Conservation (phyloP, 345 rosid genomes). For the Populus pruinosa region DNA sequence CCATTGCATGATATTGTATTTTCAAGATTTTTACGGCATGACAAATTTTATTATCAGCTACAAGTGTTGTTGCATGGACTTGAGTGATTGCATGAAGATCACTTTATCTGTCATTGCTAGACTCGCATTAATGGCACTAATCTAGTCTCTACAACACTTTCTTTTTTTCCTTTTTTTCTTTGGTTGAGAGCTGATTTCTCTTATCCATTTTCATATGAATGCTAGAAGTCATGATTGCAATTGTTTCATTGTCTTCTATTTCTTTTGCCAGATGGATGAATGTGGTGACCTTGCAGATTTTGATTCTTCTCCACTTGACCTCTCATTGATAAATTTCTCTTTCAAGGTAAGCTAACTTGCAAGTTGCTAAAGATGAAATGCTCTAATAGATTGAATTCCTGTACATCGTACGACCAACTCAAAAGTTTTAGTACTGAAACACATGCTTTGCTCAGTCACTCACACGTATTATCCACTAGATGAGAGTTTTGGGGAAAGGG, state of each 20-base stretch:
- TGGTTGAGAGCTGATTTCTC: background rate
- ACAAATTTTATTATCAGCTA: no score
- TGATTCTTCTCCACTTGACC: conserved; percentile 49
- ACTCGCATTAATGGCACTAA: background rate
- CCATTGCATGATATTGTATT: no score
- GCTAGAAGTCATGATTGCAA: background rate
- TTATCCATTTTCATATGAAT: background rate
- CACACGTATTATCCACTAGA: background rate
- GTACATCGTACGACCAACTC: background rate
- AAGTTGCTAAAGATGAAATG: background rate
- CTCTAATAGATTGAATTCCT: background rate
- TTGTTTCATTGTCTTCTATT: background rate
- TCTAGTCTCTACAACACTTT: background rate
- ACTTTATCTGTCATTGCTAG: background rate
- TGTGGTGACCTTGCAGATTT: conserved; percentile 58
- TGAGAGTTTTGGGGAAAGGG: background rate
- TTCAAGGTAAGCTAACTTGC: conserved; percentile 53
- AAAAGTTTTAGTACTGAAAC: no score
- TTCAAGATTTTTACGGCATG: no score
- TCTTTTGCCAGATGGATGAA: conserved; percentile 50
- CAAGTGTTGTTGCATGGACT: no score
- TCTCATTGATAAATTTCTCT: conserved; percentile 67
- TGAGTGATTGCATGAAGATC: background rate
- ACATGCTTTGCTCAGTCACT: background rate
- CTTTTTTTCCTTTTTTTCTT: no score